Evolutionary conservation across 2,329 filamentous ascomycete species (phyloP), one percentile per base, ranked within the genome.

Genomic region (Paecilomyces fulvus): DNA sequence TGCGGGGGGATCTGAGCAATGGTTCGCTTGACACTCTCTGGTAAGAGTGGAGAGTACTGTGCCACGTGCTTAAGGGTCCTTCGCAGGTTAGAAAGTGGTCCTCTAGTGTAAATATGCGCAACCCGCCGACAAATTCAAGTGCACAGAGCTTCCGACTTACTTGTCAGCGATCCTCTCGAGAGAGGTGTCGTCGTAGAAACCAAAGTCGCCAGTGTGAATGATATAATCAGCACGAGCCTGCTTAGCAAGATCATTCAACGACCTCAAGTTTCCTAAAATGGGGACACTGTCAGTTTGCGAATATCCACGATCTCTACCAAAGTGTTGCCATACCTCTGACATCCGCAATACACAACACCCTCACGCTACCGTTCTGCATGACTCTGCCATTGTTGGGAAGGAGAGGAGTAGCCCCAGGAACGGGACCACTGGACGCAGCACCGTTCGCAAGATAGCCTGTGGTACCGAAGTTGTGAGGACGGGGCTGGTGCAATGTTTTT

Each of bases 131-230:
- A n/a, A n/a, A 28, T 28, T 28, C 23, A 12, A 23, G 21, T 3
- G 23, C 37, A 3, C 30, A 33, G 21, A 53, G 31, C 30, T 48
- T 31, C 30, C 31, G 49, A 78, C 86, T 79, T 77, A 95, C 90
- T 99, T 99, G 75, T 99, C 94, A 46, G 94, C 94, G 78, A 99
- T 97, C 69, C 94, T 88, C 69, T 97, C 92, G 64, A 99, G 80
- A 33, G 94, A 99, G 55, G 87, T 90, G 67, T 95, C 89, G 74
- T 99, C 94, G 78, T 99, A 99, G 78, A 99, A 99, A 61, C 94
- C 94, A 72, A 99, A 99, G 74, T 99, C 94, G 74, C 94, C 94
- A 20, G 94, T 99, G 76, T 99, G 94, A 69, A 99, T 91, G 75
- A 99, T 96, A 78, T 96, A 91, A 77, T 96, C 91, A 67, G 94